Evolutionary conservation across 2,329 filamentous ascomycete species (phyloP), one percentile per base, ranked within the genome.

Genomic region (Stagonosporopsis tanaceti): DNA sequence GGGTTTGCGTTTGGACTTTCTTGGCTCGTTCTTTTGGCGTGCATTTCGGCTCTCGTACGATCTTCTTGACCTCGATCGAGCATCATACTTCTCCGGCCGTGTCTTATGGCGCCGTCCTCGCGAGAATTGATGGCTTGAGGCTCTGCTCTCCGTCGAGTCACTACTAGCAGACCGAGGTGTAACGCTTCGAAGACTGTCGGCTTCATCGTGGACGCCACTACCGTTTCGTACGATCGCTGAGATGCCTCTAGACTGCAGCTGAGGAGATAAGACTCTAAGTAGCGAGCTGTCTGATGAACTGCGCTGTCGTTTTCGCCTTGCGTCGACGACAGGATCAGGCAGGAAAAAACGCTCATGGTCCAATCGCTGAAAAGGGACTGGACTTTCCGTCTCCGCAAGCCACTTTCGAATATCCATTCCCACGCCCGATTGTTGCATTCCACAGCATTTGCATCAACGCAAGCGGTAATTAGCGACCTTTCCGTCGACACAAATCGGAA

Each of bases 101-200:
- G 80, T 82, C 68, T 80, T 83, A 68, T 76, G 76, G 52, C 81
- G 77, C 61, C 78, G 71, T 57, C 73, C 77, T 54, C 76, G 78
- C 64, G 77, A 73, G 68, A 81, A 83, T 8, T 54, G 63, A 39
- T 69, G 63, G 51, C 60, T 63, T 20, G 67, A 63, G 32, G 47
- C 34, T 53, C 59, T 67, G 56, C 58, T 66, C 32, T 30, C 58
- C 24, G 68, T 61, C 37, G 59, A 54, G 24, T 55, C 32, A 51
- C 52, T 62, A 24, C 42, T 57, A 40, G 61, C 58, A 44, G 59
- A 47, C 41, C 57, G 53, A 48, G 60, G 58, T 44, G 50, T 61
- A 50, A 68, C 48, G 52, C 65, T 69, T 34, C 50, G 37, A 15
- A 61, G 37, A 53, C 41, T 51, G 6, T 61, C 47, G 14, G 61